Evolutionary conservation across 179 eudicot genomes (phyloP).

Genomic region (Silene vulgaris): DNA sequence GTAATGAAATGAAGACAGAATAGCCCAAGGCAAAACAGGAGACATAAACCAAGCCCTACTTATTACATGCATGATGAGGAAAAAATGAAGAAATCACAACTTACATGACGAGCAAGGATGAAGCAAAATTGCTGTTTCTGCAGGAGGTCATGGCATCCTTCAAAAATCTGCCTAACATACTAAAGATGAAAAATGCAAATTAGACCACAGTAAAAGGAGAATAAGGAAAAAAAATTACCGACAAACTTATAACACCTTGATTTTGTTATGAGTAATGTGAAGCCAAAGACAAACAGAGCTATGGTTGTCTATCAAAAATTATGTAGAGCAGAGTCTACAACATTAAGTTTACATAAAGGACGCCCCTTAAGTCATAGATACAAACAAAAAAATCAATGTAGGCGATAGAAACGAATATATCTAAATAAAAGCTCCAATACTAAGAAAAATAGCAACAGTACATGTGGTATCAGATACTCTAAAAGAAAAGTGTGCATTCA

Average conservation of each 20-base stretch:
- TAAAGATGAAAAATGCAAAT: not conserved
- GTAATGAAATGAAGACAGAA: not conserved
- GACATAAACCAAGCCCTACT: not conserved
- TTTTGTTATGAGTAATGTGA: not conserved
- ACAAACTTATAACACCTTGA: not conserved
- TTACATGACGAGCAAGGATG: slow-evolving; percentile 18
- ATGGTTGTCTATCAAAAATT: not conserved
- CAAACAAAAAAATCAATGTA: not conserved
- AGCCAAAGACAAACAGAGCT: not conserved
- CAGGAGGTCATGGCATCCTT: not conserved
- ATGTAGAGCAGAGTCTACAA: too few relatives aligned
- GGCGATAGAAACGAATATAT: not conserved
- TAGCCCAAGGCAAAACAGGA: not conserved
- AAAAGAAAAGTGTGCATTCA: too few relatives aligned
- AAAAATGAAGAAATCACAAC: not conserved
- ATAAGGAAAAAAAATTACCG: too few relatives aligned
- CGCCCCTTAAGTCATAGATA: not conserved
- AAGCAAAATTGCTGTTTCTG: slow-evolving; percentile 13
- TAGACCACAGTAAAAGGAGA: not conserved
- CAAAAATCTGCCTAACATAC: slow-evolving; percentile 6
- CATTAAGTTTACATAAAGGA: not conserved
- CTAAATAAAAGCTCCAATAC: not conserved
- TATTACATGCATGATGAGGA: not conserved
- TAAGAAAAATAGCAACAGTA: too few relatives aligned
- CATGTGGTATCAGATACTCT: too few relatives aligned